Percentiles rank a stretch among this genome's conserved stretches.
These are phyloP conservation scores for Backusella luteola DNA, from an alignment of 192 early-diverging fungal species.

Conservation along the genomic window DNA sequence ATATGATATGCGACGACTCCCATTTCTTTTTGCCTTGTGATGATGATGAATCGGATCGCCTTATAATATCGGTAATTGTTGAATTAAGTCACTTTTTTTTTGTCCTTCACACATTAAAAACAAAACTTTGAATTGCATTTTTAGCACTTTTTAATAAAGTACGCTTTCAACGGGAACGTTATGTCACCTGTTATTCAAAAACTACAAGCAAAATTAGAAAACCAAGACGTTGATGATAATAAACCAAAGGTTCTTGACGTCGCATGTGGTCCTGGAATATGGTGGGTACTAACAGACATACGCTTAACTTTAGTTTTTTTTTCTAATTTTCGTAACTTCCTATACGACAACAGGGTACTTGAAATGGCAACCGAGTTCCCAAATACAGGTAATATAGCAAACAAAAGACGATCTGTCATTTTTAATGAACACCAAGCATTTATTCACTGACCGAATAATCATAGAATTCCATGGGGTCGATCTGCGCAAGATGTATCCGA, in stretches of 20 bases:
- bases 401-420: neutral
- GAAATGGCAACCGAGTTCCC: slow-evolving; percentile 35
- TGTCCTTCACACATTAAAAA: neutral
- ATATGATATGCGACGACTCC: neutral
- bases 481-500: slow-evolving; percentile 22
- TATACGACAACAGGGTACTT: slow-evolving; percentile 14
- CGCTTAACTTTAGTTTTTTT: neutral
- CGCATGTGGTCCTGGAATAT: slow-evolving; percentile 24
- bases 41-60: slow-evolving; percentile 27
- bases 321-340: neutral
- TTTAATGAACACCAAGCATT: neutral
- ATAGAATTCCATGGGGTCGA: slow-evolving; percentile 34
- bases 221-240: neutral
- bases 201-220: neutral
- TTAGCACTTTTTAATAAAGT: slow-evolving; percentile 33
- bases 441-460: neutral
- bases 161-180: slow-evolving; percentile 18
- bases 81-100: neutral
- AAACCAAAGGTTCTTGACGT: slow-evolving; percentile 23
- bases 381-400: slow-evolving; percentile 3
- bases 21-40: slow-evolving; percentile 22
- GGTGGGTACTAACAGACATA: neutral
- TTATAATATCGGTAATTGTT: slow-evolving; percentile 21
- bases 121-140: neutral
- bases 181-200: slow-evolving; percentile 4